phyloP scores from a whole-genome alignment of 1,284 basidiomycete species.

The Moniliophthora roreri region DNA sequence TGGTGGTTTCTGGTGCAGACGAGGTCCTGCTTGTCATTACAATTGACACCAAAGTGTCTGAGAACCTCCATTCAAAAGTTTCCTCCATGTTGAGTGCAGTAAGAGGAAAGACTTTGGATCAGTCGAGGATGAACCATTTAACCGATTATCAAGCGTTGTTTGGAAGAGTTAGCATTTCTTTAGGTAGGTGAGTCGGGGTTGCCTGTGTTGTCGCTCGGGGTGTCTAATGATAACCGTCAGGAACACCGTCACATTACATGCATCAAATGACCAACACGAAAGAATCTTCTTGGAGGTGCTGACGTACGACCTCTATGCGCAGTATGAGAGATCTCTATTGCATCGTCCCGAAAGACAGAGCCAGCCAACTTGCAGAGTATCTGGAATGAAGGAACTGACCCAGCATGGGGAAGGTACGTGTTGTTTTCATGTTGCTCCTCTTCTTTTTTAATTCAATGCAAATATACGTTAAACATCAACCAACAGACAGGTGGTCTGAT shows the following conservation, averaged over 20 bases:
- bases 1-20: constrained; percentile 13
- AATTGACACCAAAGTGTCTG: constrained; percentile 16
- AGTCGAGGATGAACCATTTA: constrained; percentile 12
- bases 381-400: constrained; percentile 18
- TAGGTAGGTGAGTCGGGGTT: constrained; percentile 1
- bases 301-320: constrained; percentile 16
- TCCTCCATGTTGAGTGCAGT: constrained; percentile 10
- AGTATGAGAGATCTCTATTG: constrained; percentile 15
- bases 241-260: constrained; percentile 8
- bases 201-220: no score
- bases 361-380: constrained; percentile 17
- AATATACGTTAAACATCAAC: constrained; percentile 18
- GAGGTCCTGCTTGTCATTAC: constrained; percentile 14
- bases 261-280: constrained; percentile 15
- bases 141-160: constrained; percentile 14
- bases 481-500: constrained; percentile 8
- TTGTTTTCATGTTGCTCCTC: background rate
- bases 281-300: constrained; percentile 9
- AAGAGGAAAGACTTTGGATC: constrained; percentile 10
- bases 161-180: constrained; percentile 14
- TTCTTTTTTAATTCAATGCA: constrained; percentile 1
- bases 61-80: constrained; percentile 12
- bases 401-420: constrained; percentile 19
- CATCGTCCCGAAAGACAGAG: constrained; percentile 16
- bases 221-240: background rate